Evolutionary conservation across 176 grass and related monocot species (phyloP), one percentile per base, ranked within the genome.

Genomic region (Secale cereale): DNA sequence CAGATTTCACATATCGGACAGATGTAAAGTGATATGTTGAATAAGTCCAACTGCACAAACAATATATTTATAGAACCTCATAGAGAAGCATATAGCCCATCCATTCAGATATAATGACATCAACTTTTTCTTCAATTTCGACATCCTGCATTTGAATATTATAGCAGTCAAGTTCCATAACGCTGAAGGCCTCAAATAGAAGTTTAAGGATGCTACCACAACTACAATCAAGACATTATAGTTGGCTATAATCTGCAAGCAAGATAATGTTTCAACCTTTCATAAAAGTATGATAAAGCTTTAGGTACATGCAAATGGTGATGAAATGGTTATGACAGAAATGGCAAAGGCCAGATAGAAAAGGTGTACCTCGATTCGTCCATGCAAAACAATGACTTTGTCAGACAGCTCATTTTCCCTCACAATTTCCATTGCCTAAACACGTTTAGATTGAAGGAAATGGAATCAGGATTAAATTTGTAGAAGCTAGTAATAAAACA

Each of bases 51-150:
- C 20, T 76, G 8, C 25, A 64, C 22, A 80, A 80, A 87, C 61
- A 72, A 61, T 56, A 35, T 39, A 64, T 60, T 76, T 57, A 84
- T 40, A 90, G 13, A 69, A 99, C 97, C 97, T 99, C 97, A 52
- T 94, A 94, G 14, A 99, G 78, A 52, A 99, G 97, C 87, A 99
- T 94, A 82, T 97, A 99, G 25, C 97, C 97, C 97, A 97, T 99
- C 97, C 97, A 99, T 89, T 99, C 97, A 86, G 97, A 99, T 92
- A 99, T 83, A 60, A 99, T 99, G 70, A 99, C 90, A 89, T 99
- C 97, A 46, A 97, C 97, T 83, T 86, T 96, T 88, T 99, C 97
- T 89, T 89, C 88, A 89, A 99, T 99, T 28, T 81, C 52, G 67
- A 96, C 94, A 90, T 96, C 93, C 97, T 99, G 82, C 48, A 84